These are phyloP conservation scores for Diutina rugosa DNA, from an alignment of 1,139 yeast species.

Conservation along the genomic window DNA sequence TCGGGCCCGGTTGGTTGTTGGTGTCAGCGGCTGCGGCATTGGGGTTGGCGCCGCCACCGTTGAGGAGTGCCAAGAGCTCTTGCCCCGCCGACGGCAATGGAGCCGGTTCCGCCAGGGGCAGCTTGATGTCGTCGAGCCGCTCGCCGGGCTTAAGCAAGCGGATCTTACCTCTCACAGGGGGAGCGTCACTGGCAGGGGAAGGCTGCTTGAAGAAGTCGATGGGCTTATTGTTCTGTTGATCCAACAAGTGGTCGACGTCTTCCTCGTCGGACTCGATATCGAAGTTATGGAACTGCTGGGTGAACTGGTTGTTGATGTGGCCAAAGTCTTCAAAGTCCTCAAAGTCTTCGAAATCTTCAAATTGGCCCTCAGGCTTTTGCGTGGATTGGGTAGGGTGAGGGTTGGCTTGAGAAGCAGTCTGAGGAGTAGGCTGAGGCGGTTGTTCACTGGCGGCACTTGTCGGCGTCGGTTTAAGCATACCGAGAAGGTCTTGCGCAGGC, in stretches of 20 bases:
- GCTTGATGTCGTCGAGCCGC: not conserved
- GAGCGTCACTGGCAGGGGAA: not conserved
- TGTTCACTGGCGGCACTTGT: not conserved
- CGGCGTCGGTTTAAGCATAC: slow-evolving; percentile 8
- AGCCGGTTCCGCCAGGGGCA: not conserved
- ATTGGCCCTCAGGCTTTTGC: not conserved
- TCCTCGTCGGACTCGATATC: not conserved
- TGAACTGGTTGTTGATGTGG: not conserved
- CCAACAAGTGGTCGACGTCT: slow-evolving; percentile 1
- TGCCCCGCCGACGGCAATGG: not conserved
- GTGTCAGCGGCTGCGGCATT: not conserved
- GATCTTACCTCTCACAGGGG: not conserved
- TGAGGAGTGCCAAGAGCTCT: not conserved
- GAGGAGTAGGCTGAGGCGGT: not conserved
- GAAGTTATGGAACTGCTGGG: not conserved
- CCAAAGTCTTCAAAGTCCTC: slow-evolving; percentile 1
- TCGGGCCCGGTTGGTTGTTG: not conserved
- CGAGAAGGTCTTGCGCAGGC: slow-evolving; percentile 10
- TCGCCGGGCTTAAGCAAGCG: not conserved
- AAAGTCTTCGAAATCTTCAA: not conserved
- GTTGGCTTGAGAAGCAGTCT: not conserved
- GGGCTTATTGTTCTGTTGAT: not conserved
- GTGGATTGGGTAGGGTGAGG: not conserved
- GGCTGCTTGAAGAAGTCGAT: slow-evolving; percentile 2
- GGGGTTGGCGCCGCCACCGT: not conserved